Percentiles rank a stretch among this genome's conserved stretches.
phyloP scores from a whole-genome alignment of 169 alveolate genomes.

The Babesia caballi region DNA sequence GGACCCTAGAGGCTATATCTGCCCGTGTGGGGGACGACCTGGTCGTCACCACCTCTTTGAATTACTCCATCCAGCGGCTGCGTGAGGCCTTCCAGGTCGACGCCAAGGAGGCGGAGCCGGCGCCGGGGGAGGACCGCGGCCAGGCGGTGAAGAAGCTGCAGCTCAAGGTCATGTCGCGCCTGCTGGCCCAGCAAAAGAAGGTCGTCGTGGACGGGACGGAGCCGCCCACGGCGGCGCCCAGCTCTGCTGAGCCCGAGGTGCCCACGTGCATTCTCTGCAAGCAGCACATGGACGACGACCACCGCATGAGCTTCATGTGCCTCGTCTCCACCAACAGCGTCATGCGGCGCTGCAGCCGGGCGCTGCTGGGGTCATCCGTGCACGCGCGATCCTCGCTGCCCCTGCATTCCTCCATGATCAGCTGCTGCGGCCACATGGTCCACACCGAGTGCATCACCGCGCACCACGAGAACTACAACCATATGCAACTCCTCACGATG shows the following conservation, averaged over 20 bases:
- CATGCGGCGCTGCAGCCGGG: conserved; percentile 27
- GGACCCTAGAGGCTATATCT: not conserved
- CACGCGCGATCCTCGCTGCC: conserved; percentile 39
- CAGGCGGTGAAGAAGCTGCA: conserved; percentile 29
- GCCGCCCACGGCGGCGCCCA: not conserved
- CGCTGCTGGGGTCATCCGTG: conserved; percentile 2
- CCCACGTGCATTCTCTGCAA: conserved; percentile 48
- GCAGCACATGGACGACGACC: conserved; percentile 18
- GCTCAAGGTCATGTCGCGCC: conserved; percentile 1
- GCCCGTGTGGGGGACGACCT: conserved; percentile 5
- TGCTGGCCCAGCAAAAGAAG: conserved; percentile 18
- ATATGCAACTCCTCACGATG: not conserved
- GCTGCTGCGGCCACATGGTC: conserved; percentile 58
- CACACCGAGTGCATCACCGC: conserved; percentile 39
- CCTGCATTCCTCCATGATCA: conserved; percentile 35
- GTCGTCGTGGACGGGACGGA: not conserved
- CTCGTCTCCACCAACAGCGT: conserved; percentile 41
- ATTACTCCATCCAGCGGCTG: not conserved
- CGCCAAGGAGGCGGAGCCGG: not conserved
- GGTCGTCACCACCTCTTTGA: not conserved
- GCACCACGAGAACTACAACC: conserved; percentile 16
- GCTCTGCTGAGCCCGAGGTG: not conserved
- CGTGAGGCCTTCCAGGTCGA: conserved; percentile 6
- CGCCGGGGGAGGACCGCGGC: not conserved
- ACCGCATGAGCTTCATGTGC: conserved; percentile 36